phyloP scores from a whole-genome alignment of 805 yeast genomes.

The Peterozyma xylosa region DNA sequence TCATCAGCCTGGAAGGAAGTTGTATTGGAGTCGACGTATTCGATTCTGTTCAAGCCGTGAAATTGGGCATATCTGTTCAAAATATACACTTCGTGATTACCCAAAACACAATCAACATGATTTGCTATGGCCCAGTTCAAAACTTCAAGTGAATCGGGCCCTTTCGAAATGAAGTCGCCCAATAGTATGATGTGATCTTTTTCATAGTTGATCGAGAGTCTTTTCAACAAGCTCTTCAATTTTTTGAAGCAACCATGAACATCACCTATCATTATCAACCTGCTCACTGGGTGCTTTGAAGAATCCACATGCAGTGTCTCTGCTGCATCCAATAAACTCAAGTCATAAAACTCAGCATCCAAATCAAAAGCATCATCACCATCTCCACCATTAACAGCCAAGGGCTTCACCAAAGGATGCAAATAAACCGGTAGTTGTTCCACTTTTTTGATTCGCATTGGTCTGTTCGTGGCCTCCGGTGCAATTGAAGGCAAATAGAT shows the following conservation, averaged over 20 bases:
- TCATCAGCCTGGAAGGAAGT: conserved; percentile 10
- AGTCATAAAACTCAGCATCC: conserved; percentile 10
- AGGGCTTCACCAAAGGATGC: conserved; percentile 17
- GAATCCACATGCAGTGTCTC: not conserved
- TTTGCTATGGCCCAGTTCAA: conserved; percentile 55
- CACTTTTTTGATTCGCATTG: conserved; percentile 17
- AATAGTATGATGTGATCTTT: conserved; percentile 48
- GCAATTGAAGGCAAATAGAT: conserved; percentile 22
- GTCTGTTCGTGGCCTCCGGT: conserved; percentile 21
- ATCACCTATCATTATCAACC: conserved; percentile 76
- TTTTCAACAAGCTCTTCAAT: conserved; percentile 43
- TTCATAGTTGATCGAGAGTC: conserved; percentile 18
- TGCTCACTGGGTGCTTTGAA: conserved; percentile 18
- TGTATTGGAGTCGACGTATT: conserved; percentile 3
- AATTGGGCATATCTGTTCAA: conserved; percentile 55
- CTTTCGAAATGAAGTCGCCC: conserved; percentile 86
- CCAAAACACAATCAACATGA: conserved; percentile 67
- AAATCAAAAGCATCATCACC: conserved; percentile 15
- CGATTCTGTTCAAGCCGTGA: conserved; percentile 35
- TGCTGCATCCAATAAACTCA: not conserved
- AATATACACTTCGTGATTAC: conserved; percentile 81
- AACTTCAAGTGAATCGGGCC: conserved; percentile 66
- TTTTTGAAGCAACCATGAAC: conserved; percentile 72
- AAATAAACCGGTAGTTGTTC: conserved; percentile 14
- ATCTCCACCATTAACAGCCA: not conserved